These are phyloP conservation scores for Chrysanthemum seticuspe DNA, from an alignment of 129 eudicot species.

Conservation along the genomic window DNA sequence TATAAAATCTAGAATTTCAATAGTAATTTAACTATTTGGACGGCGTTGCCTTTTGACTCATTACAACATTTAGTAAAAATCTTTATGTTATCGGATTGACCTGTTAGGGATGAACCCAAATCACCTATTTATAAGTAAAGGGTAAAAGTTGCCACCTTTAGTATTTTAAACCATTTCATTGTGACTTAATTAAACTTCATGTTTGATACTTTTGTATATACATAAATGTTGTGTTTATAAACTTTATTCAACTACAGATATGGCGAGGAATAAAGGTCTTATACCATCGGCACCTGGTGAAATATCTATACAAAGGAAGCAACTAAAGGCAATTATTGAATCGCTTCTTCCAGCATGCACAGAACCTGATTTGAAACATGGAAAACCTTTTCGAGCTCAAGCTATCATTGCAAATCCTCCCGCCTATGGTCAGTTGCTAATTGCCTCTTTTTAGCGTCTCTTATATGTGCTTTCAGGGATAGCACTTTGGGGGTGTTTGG, in stretches of 20 bases:
- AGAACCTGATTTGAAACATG: constrained; percentile 64
- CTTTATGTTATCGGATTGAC: neutral
- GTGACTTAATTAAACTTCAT: neutral
- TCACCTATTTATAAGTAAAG: too few relatives aligned
- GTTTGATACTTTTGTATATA: constrained; percentile 3
- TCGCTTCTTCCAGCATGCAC: constrained; percentile 97
- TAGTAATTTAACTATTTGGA: too few relatives aligned
- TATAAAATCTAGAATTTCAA: too few relatives aligned
- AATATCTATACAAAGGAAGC: constrained; percentile 77
- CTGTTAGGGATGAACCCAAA: neutral
- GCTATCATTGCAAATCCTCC: constrained; percentile 99
- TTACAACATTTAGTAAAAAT: too few relatives aligned
- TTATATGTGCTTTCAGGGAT: neutral
- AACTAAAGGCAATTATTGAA: constrained; percentile 80
- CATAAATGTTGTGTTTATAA: neutral
- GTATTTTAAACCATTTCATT: neutral
- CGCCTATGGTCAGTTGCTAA: constrained; percentile 72
- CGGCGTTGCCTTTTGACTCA: too few relatives aligned
- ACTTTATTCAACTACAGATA: constrained; percentile 47
- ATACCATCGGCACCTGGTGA: constrained; percentile 92
- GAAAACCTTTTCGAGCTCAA: constrained; percentile 78
- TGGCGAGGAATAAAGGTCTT: constrained; percentile 94
- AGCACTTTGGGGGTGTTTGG: neutral
- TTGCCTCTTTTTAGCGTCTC: constrained; percentile 9
- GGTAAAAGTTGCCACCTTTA: too few relatives aligned